A percentile compares a stretch with the other conserved stretches of the same genome.
phyloP scores from a whole-genome alignment of 257 asterid genomes.

The Forsythia suspensa region DNA sequence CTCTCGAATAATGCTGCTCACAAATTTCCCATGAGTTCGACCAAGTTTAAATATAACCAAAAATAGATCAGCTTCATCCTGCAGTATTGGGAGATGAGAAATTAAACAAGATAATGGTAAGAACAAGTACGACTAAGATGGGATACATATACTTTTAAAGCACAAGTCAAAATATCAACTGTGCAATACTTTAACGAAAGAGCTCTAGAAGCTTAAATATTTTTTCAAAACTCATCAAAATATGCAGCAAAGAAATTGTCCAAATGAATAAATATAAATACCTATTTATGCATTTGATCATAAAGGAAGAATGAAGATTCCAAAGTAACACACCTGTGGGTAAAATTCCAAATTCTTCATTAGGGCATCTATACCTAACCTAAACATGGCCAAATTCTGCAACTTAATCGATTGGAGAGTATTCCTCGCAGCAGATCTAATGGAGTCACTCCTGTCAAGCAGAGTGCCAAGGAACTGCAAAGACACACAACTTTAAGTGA shows the following conservation, averaged over 20 bases:
- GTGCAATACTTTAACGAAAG: neutral
- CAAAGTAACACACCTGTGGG: constrained; percentile 64
- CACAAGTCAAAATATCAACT: neutral
- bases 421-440: constrained; percentile 73
- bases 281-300: constrained; percentile 9
- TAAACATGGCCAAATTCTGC: constrained; percentile 56
- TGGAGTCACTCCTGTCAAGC: constrained; percentile 47
- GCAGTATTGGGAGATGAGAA: constrained; percentile 28
- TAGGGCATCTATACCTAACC: constrained; percentile 54
- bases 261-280: neutral
- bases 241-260: neutral
- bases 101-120: neutral
- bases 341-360: constrained; percentile 64
- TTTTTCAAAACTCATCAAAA: neutral
- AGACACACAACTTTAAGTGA: constrained; percentile 25
- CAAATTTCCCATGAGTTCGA: constrained; percentile 60
- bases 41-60: constrained; percentile 59
- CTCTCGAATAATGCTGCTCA: constrained; percentile 49
- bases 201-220: neutral
- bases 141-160: neutral
- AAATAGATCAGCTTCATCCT: constrained; percentile 88
- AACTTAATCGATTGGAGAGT: constrained; percentile 52
- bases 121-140: neutral
- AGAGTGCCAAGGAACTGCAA: constrained; percentile 76
- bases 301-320: constrained; percentile 9